A percentile compares a stretch with the other conserved stretches of the same genome.
phyloP scores from a whole-genome alignment of 73 alveolate species.

The Durusdinium trenchii region DNA sequence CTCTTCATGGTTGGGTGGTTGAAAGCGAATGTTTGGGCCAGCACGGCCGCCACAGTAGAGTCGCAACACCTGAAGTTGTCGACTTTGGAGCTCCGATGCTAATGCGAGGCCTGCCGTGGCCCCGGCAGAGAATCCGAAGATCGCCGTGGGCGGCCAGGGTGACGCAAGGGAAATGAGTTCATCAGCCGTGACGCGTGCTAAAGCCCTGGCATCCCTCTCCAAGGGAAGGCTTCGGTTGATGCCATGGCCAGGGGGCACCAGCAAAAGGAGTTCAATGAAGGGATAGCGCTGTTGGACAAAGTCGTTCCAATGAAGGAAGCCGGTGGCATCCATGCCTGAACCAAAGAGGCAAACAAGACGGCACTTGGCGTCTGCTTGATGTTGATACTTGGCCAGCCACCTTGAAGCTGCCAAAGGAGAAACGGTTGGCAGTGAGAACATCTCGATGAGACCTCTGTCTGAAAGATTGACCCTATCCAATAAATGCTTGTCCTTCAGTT shows the following conservation, averaged over 20 bases:
- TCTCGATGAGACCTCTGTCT: not conserved
- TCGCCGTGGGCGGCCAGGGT: slow-evolving; percentile 4
- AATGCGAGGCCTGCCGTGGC: slow-evolving; percentile 77
- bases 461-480: not conserved
- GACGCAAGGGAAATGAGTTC: slow-evolving; percentile 59
- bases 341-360: slow-evolving; percentile 81
- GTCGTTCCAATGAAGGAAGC: slow-evolving; percentile 77
- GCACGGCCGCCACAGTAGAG: slow-evolving; percentile 72
- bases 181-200: slow-evolving; percentile 41
- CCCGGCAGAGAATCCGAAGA: slow-evolving; percentile 86
- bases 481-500: slow-evolving; percentile 53
- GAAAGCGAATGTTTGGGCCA: slow-evolving; percentile 76
- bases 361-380: slow-evolving; percentile 12
- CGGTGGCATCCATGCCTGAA: slow-evolving; percentile 71
- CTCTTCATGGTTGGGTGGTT: slow-evolving; percentile 68
- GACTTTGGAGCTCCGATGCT: slow-evolving; percentile 20
- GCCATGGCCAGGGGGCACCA: slow-evolving; percentile 79
- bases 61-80: not conserved
- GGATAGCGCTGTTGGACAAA: slow-evolving; percentile 13
- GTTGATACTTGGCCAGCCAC: slow-evolving; percentile 73
- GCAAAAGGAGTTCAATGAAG: slow-evolving; percentile 46
- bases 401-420: slow-evolving; percentile 45
- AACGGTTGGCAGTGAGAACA: not conserved
- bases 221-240: slow-evolving; percentile 51
- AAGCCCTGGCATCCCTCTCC: slow-evolving; percentile 72